Base-by-base conservation (phyloP, 225 moss, liverwort and hornwort species). In the Bryoerythrophyllum caledonicum region DNA sequence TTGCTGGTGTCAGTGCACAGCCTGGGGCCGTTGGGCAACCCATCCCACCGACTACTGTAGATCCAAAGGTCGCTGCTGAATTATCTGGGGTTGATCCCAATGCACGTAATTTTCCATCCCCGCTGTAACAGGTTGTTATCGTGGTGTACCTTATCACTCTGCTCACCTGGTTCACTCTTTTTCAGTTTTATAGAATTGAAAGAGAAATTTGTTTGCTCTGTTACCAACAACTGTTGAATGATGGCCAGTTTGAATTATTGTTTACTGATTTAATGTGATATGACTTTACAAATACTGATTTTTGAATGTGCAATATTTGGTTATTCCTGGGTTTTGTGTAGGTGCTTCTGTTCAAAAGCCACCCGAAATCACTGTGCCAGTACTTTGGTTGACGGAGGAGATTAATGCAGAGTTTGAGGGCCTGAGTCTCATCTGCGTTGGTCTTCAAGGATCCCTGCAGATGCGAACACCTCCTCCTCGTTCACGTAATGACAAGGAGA, bases 351-450 rank as follows among this genome's bases (percentile, higher is more conserved):
- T 76, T 77, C 83, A 80, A 72, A 87, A 77, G 38, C 74, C 82
- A 77, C 76, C 79, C 49, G 74, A 80, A 79, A 80, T 81, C 4
- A 71, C 79, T 64, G 88, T 79, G 52, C 93, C 93, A 41, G 81
- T 91, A 54, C 62, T 99, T 55, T 95, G 89, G 91, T 73, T 99
- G 60, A 93, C 91, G 65, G 99, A 99, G 80, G 99, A 99, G 82
- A 87, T 99, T 60, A 89, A 85, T 82, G 99, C 95, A 61, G 95
- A 93, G 77, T 99, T 84, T 80, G 88, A 89, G 66, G 95, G 95
- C 34, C 80, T 91, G 68, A 85, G 78, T 76, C 91, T 99, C 34
- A 67, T 80, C 76, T 90, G 95, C 79, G 90, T 95, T 76, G 95
- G 93, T 67, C 90, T 95, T 53, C 93, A 95, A 88, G 99, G 99